Evolutionary conservation across 2,329 filamentous ascomycete species (phyloP), one percentile per base, ranked within the genome.

Genomic region (Didymella lethalis): DNA sequence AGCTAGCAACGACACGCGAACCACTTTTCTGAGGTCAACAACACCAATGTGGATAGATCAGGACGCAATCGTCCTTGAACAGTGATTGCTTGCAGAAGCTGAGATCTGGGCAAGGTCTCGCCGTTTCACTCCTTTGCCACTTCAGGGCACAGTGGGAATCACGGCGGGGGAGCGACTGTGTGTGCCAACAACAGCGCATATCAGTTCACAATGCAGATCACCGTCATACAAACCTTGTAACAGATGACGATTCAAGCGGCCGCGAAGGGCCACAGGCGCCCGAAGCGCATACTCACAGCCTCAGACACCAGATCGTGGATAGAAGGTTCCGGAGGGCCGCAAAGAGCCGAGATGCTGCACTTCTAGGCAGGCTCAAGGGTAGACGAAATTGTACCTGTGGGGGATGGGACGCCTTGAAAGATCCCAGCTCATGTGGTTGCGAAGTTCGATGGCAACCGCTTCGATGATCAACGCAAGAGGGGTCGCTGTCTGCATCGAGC

Each of bases 121-220:
- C 38, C 8, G 46, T 54, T 59, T 54, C 56, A 59, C n/a, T 59
- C 28, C 26, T 50, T 51, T 25, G 46, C 50, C 51, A 46, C 40
- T 32, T 32, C 26, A 14, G 20, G 7, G 20, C 16, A 43, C n/a
- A 18, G 46, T 48, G 38, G 28, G 20, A 45, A 20, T 4, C 28
- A 34, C 16, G 11, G 28, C 40, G 40, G 25, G 29, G 23, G 20
- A 38, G 7, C 10, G 29, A n/a, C 26, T 48, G 41, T 32, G n/a
- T 32, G 23, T 54, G 40, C 14, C 46, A 31, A 31, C 26, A 45
- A 23, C 23, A 20, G 23, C 28, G 48, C 12, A 25, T n/a, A 26
- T 25, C 28, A 16, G 32, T 38, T 38, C 41, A 28, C 25, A 36
- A 26, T 36, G 32, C 40, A 56, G 47, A 25, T 25, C 41, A 46